phyloP scores from a whole-genome alignment of 2,329 filamentous ascomycete species.

The Cladophialophora psammophila region DNA sequence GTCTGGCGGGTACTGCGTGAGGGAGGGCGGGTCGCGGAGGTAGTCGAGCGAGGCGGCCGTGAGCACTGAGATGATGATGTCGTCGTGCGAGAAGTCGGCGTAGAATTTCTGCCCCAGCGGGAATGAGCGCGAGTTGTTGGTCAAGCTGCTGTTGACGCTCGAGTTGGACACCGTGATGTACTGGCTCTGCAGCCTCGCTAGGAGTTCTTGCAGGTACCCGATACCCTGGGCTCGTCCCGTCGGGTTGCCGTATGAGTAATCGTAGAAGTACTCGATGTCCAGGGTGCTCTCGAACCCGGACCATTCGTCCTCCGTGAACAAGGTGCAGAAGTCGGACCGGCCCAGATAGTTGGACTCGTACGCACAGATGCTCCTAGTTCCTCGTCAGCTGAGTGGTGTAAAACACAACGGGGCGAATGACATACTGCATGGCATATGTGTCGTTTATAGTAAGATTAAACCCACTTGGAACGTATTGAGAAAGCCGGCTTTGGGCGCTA shows the following conservation, averaged over 20 bases:
- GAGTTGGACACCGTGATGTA: slow-evolving; percentile 58
- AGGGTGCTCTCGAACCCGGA: slow-evolving; percentile 61
- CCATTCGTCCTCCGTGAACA: slow-evolving; percentile 65
- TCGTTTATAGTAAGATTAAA: slow-evolving; percentile 60
- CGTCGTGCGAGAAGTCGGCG: slow-evolving; percentile 62
- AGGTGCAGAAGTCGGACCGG: slow-evolving; percentile 59
- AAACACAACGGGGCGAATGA: not conserved
- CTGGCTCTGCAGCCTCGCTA: slow-evolving; percentile 57
- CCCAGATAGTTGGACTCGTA: slow-evolving; percentile 62
- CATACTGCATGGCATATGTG: slow-evolving; percentile 57
- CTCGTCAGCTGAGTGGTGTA: slow-evolving; percentile 33
- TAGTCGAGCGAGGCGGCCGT: slow-evolving; percentile 64
- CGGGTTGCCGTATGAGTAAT: slow-evolving; percentile 57
- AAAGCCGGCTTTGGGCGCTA: slow-evolving; percentile 55
- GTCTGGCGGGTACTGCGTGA: slow-evolving; percentile 48
- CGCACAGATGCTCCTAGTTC: slow-evolving; percentile 58
- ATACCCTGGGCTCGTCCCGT: slow-evolving; percentile 62
- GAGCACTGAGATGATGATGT: slow-evolving; percentile 59
- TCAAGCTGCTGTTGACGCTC: slow-evolving; percentile 60
- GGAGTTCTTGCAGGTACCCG: slow-evolving; percentile 61
- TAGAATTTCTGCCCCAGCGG: slow-evolving; percentile 59
- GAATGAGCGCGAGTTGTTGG: slow-evolving; percentile 55
- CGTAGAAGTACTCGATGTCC: slow-evolving; percentile 59
- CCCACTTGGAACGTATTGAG: slow-evolving; percentile 55
- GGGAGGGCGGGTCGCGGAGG: slow-evolving; percentile 56